Percentiles rank a stretch among this genome's conserved stretches.
These are phyloP conservation scores for Serendipita indica DNA, from an alignment of 768 basidiomycete species.

Conservation along the genomic window DNA sequence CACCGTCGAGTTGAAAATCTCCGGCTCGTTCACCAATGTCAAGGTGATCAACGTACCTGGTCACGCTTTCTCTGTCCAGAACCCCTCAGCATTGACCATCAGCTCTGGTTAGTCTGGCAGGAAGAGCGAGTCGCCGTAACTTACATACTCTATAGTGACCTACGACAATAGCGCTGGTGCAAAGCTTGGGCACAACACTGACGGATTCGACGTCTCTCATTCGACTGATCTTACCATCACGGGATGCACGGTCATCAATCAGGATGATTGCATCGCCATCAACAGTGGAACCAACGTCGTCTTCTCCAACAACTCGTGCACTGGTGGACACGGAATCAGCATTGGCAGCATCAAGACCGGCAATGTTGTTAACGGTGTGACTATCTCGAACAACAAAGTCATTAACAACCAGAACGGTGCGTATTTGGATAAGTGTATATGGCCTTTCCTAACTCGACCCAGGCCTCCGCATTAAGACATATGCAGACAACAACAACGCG, in stretches of 20 bases:
- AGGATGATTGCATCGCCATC: conserved; percentile 52
- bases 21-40: conserved; percentile 23
- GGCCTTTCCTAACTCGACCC: conserved; percentile 26
- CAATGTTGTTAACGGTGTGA: conserved; percentile 12
- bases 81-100: conserved; percentile 26
- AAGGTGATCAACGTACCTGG: conserved; percentile 27
- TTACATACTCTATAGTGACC: conserved; percentile 28
- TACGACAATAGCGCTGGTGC: conserved; percentile 35
- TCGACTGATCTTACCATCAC: conserved; percentile 15
- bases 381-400: conserved; percentile 36
- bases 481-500: conserved; percentile 14
- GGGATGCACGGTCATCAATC: conserved; percentile 16
- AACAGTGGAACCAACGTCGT: conserved; percentile 23
- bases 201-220: conserved; percentile 18
- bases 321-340: conserved; percentile 49
- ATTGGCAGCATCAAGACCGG: conserved; percentile 25
- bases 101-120: background rate
- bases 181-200: conserved; percentile 21
- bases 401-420: conserved; percentile 27
- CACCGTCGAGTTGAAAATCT: conserved; percentile 21
- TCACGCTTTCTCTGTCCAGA: conserved; percentile 22
- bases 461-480: conserved; percentile 41
- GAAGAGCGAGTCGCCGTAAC: background rate
- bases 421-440: background rate
- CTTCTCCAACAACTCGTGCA: conserved; percentile 38